Conservation (phyloP, 208 protist species). For the Endotrypanum monterogeii region DNA sequence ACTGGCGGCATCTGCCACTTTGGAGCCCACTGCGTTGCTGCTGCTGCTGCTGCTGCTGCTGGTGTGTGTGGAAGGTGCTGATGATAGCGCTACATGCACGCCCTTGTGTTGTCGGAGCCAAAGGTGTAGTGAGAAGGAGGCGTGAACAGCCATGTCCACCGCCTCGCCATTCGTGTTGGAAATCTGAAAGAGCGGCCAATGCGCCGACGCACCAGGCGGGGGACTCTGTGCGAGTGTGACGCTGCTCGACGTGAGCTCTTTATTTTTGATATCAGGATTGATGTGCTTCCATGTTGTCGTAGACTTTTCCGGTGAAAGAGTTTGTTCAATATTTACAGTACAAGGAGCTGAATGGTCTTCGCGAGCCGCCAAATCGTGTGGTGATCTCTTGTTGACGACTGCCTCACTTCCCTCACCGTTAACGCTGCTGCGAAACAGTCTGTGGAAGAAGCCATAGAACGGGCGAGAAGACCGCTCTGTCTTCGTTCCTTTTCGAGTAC, state of each 20-base stretch:
- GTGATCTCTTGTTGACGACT: neutral
- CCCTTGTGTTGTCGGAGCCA: conserved; percentile 20
- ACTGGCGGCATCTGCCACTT: neutral
- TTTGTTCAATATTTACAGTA: neutral
- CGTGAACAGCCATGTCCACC: conserved; percentile 19
- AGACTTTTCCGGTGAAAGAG: neutral
- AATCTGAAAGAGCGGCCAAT: conserved; percentile 33
- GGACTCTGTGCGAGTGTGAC: neutral
- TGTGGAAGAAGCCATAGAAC: conserved; percentile 11
- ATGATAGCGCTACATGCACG: conserved; percentile 11
- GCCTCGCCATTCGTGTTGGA: conserved; percentile 26
- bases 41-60: conserved; percentile 1
- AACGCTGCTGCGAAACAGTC: conserved; percentile 5
- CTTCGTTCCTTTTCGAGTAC: neutral
- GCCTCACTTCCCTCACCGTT: conserved; percentile 2
- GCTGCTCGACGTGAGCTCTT: neutral
- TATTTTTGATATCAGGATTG: neutral
- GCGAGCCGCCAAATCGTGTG: neutral
- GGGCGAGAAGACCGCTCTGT: conserved; percentile 10
- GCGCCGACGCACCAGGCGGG: conserved; percentile 24
- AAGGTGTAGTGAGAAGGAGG: conserved; percentile 24
- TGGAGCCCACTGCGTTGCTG: neutral
- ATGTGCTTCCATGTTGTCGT: neutral
- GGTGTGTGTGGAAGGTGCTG: conserved; percentile 5
- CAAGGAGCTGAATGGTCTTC: neutral